Evolutionary conservation across 2,329 filamentous ascomycete species (phyloP).

Genomic region (Xenoacremonium recifei): DNA sequence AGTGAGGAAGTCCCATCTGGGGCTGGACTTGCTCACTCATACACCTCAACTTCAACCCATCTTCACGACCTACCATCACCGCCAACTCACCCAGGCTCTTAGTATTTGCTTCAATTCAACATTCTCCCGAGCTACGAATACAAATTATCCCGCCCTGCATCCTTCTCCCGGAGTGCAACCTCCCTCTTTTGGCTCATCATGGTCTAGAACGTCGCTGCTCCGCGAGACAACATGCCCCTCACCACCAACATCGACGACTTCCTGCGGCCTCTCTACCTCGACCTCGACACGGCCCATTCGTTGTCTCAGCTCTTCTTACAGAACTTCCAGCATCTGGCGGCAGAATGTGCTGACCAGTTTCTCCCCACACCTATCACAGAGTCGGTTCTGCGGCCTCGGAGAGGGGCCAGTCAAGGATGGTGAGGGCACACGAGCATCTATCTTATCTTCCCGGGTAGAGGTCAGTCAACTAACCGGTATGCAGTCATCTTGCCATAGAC

Average conservation of each 20-base stretch:
- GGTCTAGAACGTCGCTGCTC: too few species aligned
- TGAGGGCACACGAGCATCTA: slow-evolving; percentile 34
- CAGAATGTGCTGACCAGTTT: slow-evolving; percentile 54
- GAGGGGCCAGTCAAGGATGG: slow-evolving; percentile 44
- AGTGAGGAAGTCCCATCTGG: too few species aligned
- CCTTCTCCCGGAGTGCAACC: too few species aligned
- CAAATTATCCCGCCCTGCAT: too few species aligned
- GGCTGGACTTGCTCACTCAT: too few species aligned
- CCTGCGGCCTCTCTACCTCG: slow-evolving; percentile 49
- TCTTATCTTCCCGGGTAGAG: not conserved
- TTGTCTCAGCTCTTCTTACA: slow-evolving; percentile 47
- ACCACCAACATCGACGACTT: slow-evolving; percentile 47
- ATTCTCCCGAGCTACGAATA: too few species aligned
- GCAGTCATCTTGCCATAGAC: slow-evolving; percentile 61
- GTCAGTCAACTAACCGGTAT: not conserved
- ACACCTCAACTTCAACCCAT: too few species aligned
- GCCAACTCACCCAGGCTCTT: too few species aligned
- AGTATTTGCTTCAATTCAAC: too few species aligned
- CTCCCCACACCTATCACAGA: slow-evolving; percentile 61
- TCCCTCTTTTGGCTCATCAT: too few species aligned
- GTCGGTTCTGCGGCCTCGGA: slow-evolving; percentile 51
- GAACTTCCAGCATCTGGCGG: slow-evolving; percentile 50
- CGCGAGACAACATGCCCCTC: too few species aligned
- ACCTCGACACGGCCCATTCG: slow-evolving; percentile 42
- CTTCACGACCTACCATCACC: too few species aligned